Evolutionary conservation across 1,139 yeast genomes (phyloP).

Genomic region (Diutina ranongensis): DNA sequence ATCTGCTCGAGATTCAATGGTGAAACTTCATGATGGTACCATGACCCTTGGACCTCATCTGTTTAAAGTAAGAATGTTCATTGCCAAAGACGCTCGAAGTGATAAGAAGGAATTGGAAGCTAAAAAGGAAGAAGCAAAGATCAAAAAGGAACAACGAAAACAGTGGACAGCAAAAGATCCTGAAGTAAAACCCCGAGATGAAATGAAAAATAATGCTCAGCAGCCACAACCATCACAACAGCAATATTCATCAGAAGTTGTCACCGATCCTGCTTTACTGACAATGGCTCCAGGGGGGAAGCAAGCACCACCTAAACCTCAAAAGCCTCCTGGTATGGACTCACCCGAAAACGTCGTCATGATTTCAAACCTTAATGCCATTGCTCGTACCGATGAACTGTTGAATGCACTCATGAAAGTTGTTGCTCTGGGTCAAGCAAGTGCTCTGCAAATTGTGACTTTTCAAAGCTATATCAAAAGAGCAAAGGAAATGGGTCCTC

Average conservation of each 20-base stretch:
- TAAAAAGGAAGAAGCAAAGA: constrained; percentile 16
- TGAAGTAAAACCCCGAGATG: neutral
- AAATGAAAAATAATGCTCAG: neutral
- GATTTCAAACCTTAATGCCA: constrained; percentile 70
- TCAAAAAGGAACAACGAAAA: constrained; percentile 18
- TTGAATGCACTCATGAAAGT: constrained; percentile 63
- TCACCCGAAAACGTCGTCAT: constrained; percentile 62
- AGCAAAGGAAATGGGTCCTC: constrained; percentile 69
- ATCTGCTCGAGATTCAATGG: constrained; percentile 78
- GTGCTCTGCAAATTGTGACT: constrained; percentile 54
- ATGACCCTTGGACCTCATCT: constrained; percentile 74
- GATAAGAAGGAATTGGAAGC: constrained; percentile 15
- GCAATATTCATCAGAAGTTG: neutral
- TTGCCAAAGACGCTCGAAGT: constrained; percentile 62
- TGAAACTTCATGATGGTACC: constrained; percentile 68
- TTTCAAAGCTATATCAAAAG: constrained; percentile 72
- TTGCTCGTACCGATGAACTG: constrained; percentile 64
- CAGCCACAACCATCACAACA: too few species aligned
- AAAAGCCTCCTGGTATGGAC: constrained; percentile 33
- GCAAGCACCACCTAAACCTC: constrained; percentile 9
- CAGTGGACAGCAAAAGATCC: constrained; percentile 12
- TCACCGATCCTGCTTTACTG: constrained; percentile 3
- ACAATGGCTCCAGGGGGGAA: neutral
- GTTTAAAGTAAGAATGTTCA: constrained; percentile 66
- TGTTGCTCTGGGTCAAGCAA: constrained; percentile 75